Percentiles rank a stretch among this genome's conserved stretches.
Evolutionary conservation across 2,329 filamentous ascomycete genomes (phyloP).

Genomic region (Neopestalotiopsis rosae): DNA sequence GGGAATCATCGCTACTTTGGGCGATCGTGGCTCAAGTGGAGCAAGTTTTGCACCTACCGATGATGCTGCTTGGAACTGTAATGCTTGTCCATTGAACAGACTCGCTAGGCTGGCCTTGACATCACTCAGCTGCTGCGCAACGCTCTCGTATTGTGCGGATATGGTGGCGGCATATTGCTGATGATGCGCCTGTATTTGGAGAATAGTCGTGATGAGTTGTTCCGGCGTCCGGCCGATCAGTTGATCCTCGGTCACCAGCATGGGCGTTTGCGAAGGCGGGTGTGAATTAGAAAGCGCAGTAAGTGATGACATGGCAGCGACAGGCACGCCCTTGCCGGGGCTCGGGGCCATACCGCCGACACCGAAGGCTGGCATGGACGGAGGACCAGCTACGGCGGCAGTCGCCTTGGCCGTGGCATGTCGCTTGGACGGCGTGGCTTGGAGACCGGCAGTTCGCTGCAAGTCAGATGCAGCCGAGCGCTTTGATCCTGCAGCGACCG

Average conservation of each 20-base stretch:
- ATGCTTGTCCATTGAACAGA: slow-evolving; percentile 30
- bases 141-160: slow-evolving; percentile 38
- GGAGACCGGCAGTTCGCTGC: slow-evolving; percentile 37
- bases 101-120: slow-evolving; percentile 35
- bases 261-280: slow-evolving; percentile 12
- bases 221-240: slow-evolving; percentile 37
- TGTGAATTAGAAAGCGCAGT: neutral
- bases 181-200: slow-evolving; percentile 40
- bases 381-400: slow-evolving; percentile 10
- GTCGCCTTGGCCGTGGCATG: slow-evolving; percentile 34
- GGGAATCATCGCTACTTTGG: neutral
- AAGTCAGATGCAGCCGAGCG: slow-evolving; percentile 41
- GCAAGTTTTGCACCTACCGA: slow-evolving; percentile 32
- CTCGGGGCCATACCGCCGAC: neutral
- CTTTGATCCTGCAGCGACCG: slow-evolving; percentile 31
- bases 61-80: slow-evolving; percentile 37
- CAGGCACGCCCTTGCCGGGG: neutral
- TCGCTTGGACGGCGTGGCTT: slow-evolving; percentile 36
- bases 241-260: slow-evolving; percentile 37
- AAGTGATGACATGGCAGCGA: slow-evolving; percentile 22
- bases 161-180: slow-evolving; percentile 39
- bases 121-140: slow-evolving; percentile 40
- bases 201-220: slow-evolving; percentile 41
- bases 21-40: neutral
- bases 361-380: slow-evolving; percentile 11